Evolutionary conservation across 2,329 filamentous ascomycete genomes (phyloP).

Genomic region (Blastomyces gilchristii): DNA sequence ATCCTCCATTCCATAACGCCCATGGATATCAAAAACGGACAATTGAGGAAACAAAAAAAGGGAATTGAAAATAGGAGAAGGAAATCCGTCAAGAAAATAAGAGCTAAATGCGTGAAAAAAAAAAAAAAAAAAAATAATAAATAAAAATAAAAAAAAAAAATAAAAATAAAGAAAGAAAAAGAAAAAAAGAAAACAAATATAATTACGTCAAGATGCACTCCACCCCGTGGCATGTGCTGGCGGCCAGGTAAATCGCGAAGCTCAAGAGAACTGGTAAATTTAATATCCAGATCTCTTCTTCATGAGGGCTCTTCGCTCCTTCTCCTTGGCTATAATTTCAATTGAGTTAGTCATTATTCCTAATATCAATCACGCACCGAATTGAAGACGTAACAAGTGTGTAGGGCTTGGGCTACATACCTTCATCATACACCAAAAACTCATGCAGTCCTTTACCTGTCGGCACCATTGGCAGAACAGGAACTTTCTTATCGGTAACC

Average conservation of each 20-base stretch:
- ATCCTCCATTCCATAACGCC: slow-evolving; percentile 11
- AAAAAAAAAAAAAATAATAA: background rate
- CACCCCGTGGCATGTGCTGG: background rate
- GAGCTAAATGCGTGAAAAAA: slow-evolving; percentile 4
- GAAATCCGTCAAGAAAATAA: background rate
- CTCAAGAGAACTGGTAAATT: slow-evolving; percentile 9
- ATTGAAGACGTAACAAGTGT: background rate
- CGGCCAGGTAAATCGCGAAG: background rate
- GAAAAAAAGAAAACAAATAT: background rate
- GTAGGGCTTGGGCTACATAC: slow-evolving; percentile 36
- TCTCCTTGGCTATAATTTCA: slow-evolving; percentile 50
- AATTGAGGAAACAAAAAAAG: background rate
- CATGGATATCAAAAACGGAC: slow-evolving; percentile 32
- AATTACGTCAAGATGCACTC: background rate
- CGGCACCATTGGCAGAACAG: slow-evolving; percentile 96
- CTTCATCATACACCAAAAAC: slow-evolving; percentile 78
- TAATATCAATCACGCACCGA: background rate
- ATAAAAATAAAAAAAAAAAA: background rate
- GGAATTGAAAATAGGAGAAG: background rate
- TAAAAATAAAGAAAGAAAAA: background rate
- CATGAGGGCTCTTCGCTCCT: slow-evolving; percentile 57
- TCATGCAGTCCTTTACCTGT: slow-evolving; percentile 79
- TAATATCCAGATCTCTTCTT: slow-evolving; percentile 45
- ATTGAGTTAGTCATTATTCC: slow-evolving; percentile 5
- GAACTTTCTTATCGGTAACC: slow-evolving; percentile 66